A percentile compares a stretch with the other conserved stretches of the same genome.
These are phyloP conservation scores for Cyclotella kingstonii DNA, from an alignment of 108 stramenopile genomes.

Conservation along the genomic window DNA sequence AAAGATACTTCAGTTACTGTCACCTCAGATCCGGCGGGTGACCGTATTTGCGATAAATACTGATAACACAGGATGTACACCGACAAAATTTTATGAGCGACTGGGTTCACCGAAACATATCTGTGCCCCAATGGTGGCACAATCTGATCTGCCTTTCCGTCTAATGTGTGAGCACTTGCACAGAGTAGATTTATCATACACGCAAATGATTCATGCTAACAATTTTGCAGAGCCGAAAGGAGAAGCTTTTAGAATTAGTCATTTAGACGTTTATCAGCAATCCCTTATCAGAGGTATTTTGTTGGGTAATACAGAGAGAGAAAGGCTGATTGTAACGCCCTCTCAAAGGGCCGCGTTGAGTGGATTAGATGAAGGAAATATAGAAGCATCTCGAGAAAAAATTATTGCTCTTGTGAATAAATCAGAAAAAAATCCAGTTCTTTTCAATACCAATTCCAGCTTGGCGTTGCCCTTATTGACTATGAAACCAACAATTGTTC, in stretches of 20 bases:
- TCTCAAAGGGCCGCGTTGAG: slow-evolving; percentile 23
- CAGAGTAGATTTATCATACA: slow-evolving; percentile 85
- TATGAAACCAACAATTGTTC: slow-evolving; percentile 65
- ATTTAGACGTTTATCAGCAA: slow-evolving; percentile 72
- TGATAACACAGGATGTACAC: not conserved
- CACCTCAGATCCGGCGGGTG: no score
- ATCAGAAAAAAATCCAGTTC: not conserved
- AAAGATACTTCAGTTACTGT: no score
- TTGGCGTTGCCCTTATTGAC: no score
- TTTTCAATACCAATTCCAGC: no score
- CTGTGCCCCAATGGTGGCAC: slow-evolving; percentile 84
- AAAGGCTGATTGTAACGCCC: not conserved
- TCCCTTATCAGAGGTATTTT: slow-evolving; percentile 32
- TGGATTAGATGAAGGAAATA: slow-evolving; percentile 14
- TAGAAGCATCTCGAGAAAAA: slow-evolving; percentile 22
- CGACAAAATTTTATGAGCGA: slow-evolving; percentile 27
- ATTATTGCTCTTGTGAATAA: slow-evolving; percentile 18
- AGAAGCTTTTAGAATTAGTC: slow-evolving; percentile 54
- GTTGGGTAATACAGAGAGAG: slow-evolving; percentile 7
- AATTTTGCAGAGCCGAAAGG: slow-evolving; percentile 54
- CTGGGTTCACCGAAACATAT: slow-evolving; percentile 47
- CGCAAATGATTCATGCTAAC: slow-evolving; percentile 93
- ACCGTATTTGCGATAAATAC: no score
- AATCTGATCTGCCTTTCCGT: slow-evolving; percentile 84
- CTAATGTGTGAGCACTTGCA: slow-evolving; percentile 79